Evolutionary conservation across 163 green algal genomes (phyloP), one percentile per base, ranked within the genome.

Genomic region (Volvox carteri): DNA sequence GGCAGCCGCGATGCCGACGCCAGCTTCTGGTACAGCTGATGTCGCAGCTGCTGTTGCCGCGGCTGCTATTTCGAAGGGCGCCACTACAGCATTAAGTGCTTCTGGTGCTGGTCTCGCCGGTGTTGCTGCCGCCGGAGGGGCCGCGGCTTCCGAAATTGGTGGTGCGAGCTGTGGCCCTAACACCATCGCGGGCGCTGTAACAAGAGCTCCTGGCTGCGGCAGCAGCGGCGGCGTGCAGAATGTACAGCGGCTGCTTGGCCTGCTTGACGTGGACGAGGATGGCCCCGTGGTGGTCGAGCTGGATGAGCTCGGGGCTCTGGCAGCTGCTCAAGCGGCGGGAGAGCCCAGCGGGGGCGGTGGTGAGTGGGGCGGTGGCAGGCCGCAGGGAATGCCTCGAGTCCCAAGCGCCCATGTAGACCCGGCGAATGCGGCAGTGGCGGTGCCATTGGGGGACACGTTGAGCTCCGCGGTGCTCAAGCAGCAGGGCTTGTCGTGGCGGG

Each of bases 251-350:
- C 39, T 78, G 70, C 39, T 39, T 14, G 39, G 37, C 37, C 7
- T 54, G 21, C 0, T 8, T 33, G 70, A 9, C 16, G 70, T 6
- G 9, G 70, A 67, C 44, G 81, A 80, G 30, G 81, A 87, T 16
- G 81, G 81, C 21, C 81, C 81, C 35, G 65, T 80, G 46, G 81
- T 87, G 46, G 81, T 87, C 1, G 58, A 78, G 46, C 46, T 87
- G 44, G 81, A 87, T n/a, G 81, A 79, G 48, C 18, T 19, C 35
- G 62, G 44, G 5, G 41, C 39, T n/a, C 16, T 52, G 42, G 79
- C 79, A 30, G 79, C 62, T 1, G 28, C 30, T 1, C n/a, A 48
- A 42, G 79, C 79, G 19, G 79, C 79, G 19, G n/a, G n/a, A n/a
- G n/a, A n/a, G n/a, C n/a, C n/a, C n/a, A n/a, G n/a, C n/a, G n/a